Percentiles rank a stretch among this genome's conserved stretches.
phyloP scores from a whole-genome alignment of 2,329 filamentous ascomycete genomes.

The Colletotrichum australisinense region DNA sequence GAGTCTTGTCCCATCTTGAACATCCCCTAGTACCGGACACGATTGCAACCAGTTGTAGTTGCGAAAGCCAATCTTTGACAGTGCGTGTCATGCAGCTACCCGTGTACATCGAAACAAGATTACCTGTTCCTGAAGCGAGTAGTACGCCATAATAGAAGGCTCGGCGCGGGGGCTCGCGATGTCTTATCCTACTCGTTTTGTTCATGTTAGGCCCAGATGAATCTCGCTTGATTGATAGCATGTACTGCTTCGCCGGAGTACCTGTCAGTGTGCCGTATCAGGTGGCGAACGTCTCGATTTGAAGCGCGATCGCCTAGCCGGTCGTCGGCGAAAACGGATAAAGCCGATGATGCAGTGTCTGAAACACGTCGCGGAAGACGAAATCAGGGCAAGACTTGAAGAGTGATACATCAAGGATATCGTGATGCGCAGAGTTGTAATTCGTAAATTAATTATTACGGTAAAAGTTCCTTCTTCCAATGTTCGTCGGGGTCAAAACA shows the following conservation, averaged over 20 bases:
- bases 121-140: slow-evolving; percentile 27
- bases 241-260: neutral
- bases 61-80: neutral
- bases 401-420: neutral
- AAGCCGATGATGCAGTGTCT: too few relatives aligned
- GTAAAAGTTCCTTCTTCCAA: neutral
- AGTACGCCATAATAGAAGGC: neutral
- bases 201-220: neutral
- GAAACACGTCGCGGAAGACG: neutral
- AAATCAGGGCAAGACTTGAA: neutral
- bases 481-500: neutral
- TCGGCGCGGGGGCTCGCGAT: neutral
- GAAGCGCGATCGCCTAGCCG: neutral
- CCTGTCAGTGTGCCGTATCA: neutral
- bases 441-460: neutral
- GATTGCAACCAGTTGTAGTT: neutral
- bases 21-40: neutral
- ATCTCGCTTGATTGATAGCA: neutral
- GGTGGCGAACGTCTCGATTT: neutral
- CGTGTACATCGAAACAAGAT: slow-evolving; percentile 29
- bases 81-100: slow-evolving; percentile 6
- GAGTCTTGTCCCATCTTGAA: neutral
- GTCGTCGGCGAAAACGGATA: neutral
- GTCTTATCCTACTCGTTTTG: slow-evolving; percentile 5
- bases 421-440: neutral